These are phyloP conservation scores for Moesziomyces parantarcticus DNA, from an alignment of 1,284 basidiomycete genomes.

Conservation along the genomic window DNA sequence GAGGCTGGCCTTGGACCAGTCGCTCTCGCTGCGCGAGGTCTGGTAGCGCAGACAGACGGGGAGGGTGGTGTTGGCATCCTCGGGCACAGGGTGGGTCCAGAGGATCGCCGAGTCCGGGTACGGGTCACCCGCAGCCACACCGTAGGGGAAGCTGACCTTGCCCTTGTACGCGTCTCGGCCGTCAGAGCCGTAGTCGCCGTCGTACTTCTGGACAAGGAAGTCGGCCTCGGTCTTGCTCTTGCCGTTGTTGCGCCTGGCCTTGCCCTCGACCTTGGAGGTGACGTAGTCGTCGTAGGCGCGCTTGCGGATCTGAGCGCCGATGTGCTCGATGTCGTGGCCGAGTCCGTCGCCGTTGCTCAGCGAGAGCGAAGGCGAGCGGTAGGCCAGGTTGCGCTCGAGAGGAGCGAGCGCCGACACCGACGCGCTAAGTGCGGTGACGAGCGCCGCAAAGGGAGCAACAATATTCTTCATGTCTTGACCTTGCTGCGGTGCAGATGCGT, in stretches of 20 bases:
- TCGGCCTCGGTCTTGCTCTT: constrained; percentile 44
- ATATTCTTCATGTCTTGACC: constrained; percentile 25
- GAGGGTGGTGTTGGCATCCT: constrained; percentile 68
- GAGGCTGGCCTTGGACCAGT: constrained; percentile 59
- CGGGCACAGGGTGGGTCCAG: constrained; percentile 71
- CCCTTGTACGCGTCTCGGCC: constrained; percentile 56
- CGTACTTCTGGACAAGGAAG: constrained; percentile 49
- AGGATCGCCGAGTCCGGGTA: constrained; percentile 75
- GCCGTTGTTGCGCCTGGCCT: constrained; percentile 37
- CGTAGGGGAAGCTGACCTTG: constrained; percentile 57
- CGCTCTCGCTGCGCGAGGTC: constrained; percentile 66
- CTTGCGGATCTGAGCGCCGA: constrained; percentile 34
- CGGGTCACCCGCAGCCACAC: constrained; percentile 74
- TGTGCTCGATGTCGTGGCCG: constrained; percentile 44
- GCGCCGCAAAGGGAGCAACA: constrained; percentile 23
- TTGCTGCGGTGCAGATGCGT: neutral
- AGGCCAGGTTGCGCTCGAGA: constrained; percentile 54
- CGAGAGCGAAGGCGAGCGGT: constrained; percentile 49
- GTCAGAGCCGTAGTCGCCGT: constrained; percentile 36
- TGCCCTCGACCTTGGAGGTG: constrained; percentile 33
- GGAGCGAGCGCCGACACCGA: constrained; percentile 45
- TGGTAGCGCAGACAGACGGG: constrained; percentile 75
- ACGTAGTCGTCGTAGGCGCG: constrained; percentile 40
- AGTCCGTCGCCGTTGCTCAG: constrained; percentile 39
- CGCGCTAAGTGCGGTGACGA: constrained; percentile 27